Conservation (phyloP, 352 stramenopile species). For the Phytophthora tentaculata region DNA sequence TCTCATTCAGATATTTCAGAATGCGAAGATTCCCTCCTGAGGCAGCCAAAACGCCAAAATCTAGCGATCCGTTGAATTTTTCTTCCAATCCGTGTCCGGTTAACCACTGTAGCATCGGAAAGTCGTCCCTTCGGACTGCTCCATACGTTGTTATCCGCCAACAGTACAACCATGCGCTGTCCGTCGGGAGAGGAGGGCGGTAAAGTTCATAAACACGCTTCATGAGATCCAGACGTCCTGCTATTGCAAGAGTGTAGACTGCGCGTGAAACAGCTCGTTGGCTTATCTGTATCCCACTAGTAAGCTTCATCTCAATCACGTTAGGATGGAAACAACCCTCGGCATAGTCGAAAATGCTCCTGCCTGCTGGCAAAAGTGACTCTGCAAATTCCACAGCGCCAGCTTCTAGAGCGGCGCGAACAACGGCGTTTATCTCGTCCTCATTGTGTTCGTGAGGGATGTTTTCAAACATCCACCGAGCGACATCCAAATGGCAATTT, state of each 20-base stretch:
- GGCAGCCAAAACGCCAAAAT: not conserved
- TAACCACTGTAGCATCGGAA: not conserved
- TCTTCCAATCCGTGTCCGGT: not conserved
- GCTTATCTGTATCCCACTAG: not conserved
- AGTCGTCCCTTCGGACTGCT: not conserved
- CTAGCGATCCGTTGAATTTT: not conserved
- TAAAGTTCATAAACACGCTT: too few species aligned
- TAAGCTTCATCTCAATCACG: not conserved
- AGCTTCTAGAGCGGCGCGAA: not conserved
- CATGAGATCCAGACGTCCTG: conserved; percentile 3
- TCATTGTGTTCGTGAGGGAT: not conserved
- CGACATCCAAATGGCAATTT: not conserved
- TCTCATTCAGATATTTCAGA: not conserved
- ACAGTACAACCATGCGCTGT: not conserved
- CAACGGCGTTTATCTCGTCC: not conserved
- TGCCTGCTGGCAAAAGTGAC: not conserved
- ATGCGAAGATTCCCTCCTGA: too few species aligned
- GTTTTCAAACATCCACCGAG: not conserved
- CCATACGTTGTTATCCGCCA: not conserved
- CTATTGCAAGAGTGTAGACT: not conserved
- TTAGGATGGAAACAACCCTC: not conserved
- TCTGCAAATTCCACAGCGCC: not conserved
- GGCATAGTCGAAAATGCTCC: conserved; percentile 1
- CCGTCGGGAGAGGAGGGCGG: not conserved
- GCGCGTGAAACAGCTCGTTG: not conserved